Evolutionary conservation across 179 eudicot species (phyloP).

Genomic region (Sideroxylon spinosum): DNA sequence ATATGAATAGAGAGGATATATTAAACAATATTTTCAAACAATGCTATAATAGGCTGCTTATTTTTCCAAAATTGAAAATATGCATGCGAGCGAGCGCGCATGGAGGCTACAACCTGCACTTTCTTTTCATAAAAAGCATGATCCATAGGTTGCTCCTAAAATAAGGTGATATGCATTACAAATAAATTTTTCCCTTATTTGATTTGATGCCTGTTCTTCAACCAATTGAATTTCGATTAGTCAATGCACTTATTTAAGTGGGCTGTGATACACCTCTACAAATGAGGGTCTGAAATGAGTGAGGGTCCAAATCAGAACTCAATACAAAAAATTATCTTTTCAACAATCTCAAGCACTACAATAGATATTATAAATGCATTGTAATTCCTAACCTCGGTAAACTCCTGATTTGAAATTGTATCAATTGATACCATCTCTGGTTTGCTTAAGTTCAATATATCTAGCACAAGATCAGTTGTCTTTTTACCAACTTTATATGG

Average conservation of each 20-base stretch:
- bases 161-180: background rate
- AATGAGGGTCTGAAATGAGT: background rate
- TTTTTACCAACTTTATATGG: conserved; percentile 89
- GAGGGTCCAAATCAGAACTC: background rate
- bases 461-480: conserved; percentile 71
- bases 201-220: background rate
- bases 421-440: conserved; percentile 73
- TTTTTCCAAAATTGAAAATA: too few relatives aligned
- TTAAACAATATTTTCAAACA: background rate
- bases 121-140: background rate
- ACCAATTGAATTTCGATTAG: background rate
- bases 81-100: too few relatives aligned
- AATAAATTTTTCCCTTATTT: background rate
- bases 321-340: background rate
- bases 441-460: conserved; percentile 86
- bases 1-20: conserved; percentile 5
- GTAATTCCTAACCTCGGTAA: conserved; percentile 65
- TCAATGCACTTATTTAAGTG: background rate
- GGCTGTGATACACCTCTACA: background rate
- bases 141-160: background rate
- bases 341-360: conserved; percentile 12
- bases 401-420: conserved; percentile 90
- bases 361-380: background rate
- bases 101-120: background rate
- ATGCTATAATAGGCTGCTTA: background rate